These are phyloP conservation scores for Abrus pulchellus DNA, from an alignment of 306 rosid species.

Conservation along the genomic window DNA sequence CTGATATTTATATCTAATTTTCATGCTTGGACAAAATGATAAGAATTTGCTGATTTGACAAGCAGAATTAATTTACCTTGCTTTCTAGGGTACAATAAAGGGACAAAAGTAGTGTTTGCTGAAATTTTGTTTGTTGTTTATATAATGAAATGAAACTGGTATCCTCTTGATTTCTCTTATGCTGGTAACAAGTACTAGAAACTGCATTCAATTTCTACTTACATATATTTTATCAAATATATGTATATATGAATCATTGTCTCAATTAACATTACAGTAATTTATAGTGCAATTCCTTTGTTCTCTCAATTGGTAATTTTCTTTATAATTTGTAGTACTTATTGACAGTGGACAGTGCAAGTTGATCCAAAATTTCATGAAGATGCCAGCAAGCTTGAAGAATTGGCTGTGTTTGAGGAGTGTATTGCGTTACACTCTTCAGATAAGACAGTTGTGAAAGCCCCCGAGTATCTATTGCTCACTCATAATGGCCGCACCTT, in stretches of 20 bases:
- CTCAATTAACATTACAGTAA: slow-evolving; percentile 1
- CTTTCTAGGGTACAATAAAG: slow-evolving; percentile 18
- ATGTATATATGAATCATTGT: slow-evolving; percentile 2
- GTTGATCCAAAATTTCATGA: slow-evolving; percentile 92
- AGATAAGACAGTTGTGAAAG: slow-evolving; percentile 75
- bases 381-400: slow-evolving; percentile 84
- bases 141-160: slow-evolving; percentile 35
- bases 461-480: slow-evolving; percentile 87
- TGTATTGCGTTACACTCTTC: slow-evolving; percentile 82
- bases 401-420: slow-evolving; percentile 93
- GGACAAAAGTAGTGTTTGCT: slow-evolving; percentile 4
- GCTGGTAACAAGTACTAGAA: slow-evolving; percentile 3
- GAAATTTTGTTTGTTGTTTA: slow-evolving; percentile 12
- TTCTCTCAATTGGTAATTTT: slow-evolving; percentile 31
- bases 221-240: background rate
- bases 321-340: slow-evolving; percentile 44
- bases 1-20: slow-evolving; percentile 21
- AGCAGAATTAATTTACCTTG: slow-evolving; percentile 35
- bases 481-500: slow-evolving; percentile 92
- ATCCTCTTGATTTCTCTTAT: slow-evolving; percentile 24
- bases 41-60: slow-evolving; percentile 23
- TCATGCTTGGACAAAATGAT: slow-evolving; percentile 14
- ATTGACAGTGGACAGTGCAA: slow-evolving; percentile 91
- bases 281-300: slow-evolving; percentile 19
- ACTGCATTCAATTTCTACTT: slow-evolving; percentile 30